Base-by-base conservation (phyloP, 176 grass and related monocot genomes). In the Pontederia crassipes region DNA sequence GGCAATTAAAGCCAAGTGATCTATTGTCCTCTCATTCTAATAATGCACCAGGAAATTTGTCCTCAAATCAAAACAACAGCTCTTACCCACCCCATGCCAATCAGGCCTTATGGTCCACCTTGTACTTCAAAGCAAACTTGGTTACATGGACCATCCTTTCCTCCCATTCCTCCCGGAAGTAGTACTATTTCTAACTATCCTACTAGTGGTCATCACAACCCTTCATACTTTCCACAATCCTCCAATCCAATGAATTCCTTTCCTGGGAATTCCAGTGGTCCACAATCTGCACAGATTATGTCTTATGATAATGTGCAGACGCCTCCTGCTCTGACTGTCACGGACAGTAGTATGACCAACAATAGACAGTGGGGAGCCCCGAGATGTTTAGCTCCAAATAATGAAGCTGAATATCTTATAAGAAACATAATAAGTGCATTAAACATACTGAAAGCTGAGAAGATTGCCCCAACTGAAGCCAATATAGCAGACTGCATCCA, bases 401-500 rank as follows among this genome's bases (percentile, higher is more conserved):
- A 54, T 55, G 84, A 92, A 9, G 52, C 81, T 78, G 72, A 92
- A 40, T 7, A 40, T 40, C 32, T 40, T 40, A 40, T 40, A 40
- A 40, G 32, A n/a, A 67, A 46, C 67, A 76, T 98, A 59, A 68
- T 86, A 61, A 48, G 15, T 70, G 79, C 94, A 67, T 88, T 98
- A 68, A 54, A 80, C 45, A 77, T 98, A 46, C 60, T 98, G 61
- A 98, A 77, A 71, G 68, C 58, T 8, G 87, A 98, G 27, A 92
- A 92, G 67, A 77, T 98, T 56, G 72, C 85, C 20, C 84, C 94
- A 58, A 98, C 79, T 57, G 84, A 93, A 83, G 76, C 76, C 35
- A 58, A 92, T 82, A 89, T 98, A 77, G 68, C 78, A 74, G 87
- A 98, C 66, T 98, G 88, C 61, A 81, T 98, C 65, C 27, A 28